phyloP scores from a whole-genome alignment of 441 rosid species.

The Dalechampia spathulata region DNA sequence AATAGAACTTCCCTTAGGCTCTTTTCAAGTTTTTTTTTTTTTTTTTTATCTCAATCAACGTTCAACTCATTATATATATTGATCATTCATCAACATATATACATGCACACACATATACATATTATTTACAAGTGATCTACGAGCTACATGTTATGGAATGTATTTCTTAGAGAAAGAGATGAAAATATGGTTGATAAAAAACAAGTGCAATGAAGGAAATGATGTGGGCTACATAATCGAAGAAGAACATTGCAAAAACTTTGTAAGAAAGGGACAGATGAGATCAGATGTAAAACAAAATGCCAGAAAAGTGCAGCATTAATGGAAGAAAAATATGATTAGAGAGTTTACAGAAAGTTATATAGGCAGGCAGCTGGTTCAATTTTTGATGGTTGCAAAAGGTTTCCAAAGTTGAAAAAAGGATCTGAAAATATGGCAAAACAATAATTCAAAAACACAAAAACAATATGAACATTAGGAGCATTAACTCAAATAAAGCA shows the following conservation, averaged over 20 bases:
- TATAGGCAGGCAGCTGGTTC: conserved; percentile 18
- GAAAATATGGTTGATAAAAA: too few species aligned
- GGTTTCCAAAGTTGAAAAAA: conserved; percentile 30
- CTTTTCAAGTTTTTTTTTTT: neutral
- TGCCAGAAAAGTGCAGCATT: conserved; percentile 5
- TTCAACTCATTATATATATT: too few species aligned
- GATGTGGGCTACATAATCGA: neutral
- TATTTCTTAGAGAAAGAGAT: too few species aligned
- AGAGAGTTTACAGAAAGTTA: conserved; percentile 19
- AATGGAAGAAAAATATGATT: conserved; percentile 22
- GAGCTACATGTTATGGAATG: too few species aligned
- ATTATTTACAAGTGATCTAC: too few species aligned
- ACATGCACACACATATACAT: too few species aligned
- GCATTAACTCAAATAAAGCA: conserved; percentile 20
- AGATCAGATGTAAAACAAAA: neutral
- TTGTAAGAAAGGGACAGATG: conserved; percentile 1
- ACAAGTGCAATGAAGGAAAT: too few species aligned
- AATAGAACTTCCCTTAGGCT: neutral
- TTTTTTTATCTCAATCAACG: too few species aligned
- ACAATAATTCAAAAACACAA: conserved; percentile 14
- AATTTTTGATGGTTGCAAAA: conserved; percentile 22
- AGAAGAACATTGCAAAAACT: neutral
- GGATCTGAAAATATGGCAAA: too few species aligned
- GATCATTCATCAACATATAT: too few species aligned
- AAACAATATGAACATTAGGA: neutral